Conservation (phyloP, 768 basidiomycete species). For the Basidioascus undulatus region DNA sequence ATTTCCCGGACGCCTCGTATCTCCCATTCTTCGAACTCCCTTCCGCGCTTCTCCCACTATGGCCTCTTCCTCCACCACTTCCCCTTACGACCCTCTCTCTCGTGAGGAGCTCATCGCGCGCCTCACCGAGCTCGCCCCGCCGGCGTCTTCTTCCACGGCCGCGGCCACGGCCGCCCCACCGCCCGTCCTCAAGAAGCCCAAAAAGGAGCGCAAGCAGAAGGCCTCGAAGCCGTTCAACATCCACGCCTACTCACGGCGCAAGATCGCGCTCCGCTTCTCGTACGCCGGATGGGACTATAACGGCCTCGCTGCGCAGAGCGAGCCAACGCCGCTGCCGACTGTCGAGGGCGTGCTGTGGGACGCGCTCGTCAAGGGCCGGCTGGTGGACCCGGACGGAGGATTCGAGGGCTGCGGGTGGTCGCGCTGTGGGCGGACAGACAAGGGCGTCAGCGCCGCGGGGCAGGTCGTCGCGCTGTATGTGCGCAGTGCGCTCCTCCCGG, state of each 20-base stretch:
- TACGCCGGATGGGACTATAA: conserved; percentile 83
- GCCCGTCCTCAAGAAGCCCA: too few relatives aligned
- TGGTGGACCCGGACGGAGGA: conserved; percentile 50
- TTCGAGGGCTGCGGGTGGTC: conserved; percentile 58
- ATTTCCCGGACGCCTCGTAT: too few relatives aligned
- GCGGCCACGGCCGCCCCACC: too few relatives aligned
- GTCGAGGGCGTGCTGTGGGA: conserved; percentile 71
- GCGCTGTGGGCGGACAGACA: conserved; percentile 79
- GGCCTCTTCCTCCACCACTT: too few relatives aligned
- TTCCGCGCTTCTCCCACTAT: too few relatives aligned
- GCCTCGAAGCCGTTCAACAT: background rate
- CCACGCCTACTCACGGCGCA: conserved; percentile 41
- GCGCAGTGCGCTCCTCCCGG: conserved; percentile 35
- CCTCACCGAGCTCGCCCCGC: too few relatives aligned
- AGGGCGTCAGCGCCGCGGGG: conserved; percentile 78
- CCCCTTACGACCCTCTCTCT: too few relatives aligned
- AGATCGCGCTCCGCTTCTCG: conserved; percentile 75
- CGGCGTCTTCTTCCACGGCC: too few relatives aligned
- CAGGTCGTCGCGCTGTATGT: conserved; percentile 87
- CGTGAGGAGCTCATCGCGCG: too few relatives aligned
- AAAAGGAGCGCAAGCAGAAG: background rate
- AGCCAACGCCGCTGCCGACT: conserved; percentile 50
- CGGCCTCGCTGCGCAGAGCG: conserved; percentile 61
- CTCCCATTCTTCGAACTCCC: too few relatives aligned
- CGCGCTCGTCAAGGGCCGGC: conserved; percentile 46